Base-by-base conservation (phyloP, 2,329 filamentous ascomycete species). In the Rhynchosporium agropyri region DNA sequence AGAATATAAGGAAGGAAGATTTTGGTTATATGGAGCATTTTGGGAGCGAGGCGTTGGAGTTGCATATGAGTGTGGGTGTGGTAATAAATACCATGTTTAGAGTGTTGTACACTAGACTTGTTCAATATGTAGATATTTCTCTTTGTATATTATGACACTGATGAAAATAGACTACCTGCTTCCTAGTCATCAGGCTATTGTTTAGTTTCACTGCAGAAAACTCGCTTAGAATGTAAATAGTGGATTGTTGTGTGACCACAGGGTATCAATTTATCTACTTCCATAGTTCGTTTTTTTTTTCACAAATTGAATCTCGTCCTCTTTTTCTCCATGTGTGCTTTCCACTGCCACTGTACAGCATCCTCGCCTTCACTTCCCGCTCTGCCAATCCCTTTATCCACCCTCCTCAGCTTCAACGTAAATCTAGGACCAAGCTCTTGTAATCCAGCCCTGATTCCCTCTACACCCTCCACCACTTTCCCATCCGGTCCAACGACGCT, bases 221-320 rank as follows among this genome's bases (percentile, higher is more conserved):
- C 15, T 29, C 9, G 33, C 33, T 36, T 36, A 10, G 9, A 5
- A 42, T 45, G 42, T 4, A 46, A 42, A 57, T 29, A 20, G 33
- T 8, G 36, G 15, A 26, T 4, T 28, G 3, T 49, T 28, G 9
- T 13, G n/a, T 0, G 13, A 4, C 10, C 26, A 42, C n/a, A 28
- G 51, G 36, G 54, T 57, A 46, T 57, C 26, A 12, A 40, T 46
- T 33, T 31, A 3, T 59, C 29, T 43, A 53, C 10, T 58, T 54
- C 50, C 20, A 20, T 20, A 20, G 20, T 20, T 20, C 20, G 20
- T 20, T 20, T 20, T 20, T 20, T 20, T 20, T 20, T 55, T 85
- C 83, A 98, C 74, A 99, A 81, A 77, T 96, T 95, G 80, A 98
- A 99, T 75, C 91, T 88, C 69, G 94, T 98, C 72, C 95, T 84